Conservation (phyloP, 345 rosid genomes). For the Brassica napus region Da-Ae NC_063447.1:33065001-33065500, state of each 20-base stretch:
- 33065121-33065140: conserved; percentile 91
- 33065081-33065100: conserved; percentile 95
- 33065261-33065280: conserved; percentile 41
- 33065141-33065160: conserved; percentile 76
- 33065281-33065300: conserved; percentile 29
- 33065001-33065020: conserved; percentile 77
- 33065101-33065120: conserved; percentile 99
- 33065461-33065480: conserved; percentile 1
- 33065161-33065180: conserved; percentile 91
- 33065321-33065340: conserved; percentile 38
- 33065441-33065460: not conserved
- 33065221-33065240: conserved; percentile 20
- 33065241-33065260: conserved; percentile 15
- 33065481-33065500: conserved; percentile 19
- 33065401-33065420: not conserved
- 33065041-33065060: conserved; percentile 85
- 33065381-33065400: conserved; percentile 28
- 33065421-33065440: not conserved
- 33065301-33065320: conserved; percentile 65
- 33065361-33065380: conserved; percentile 63
- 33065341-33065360: conserved; percentile 35
- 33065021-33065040: conserved; percentile 97
- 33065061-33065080: conserved; percentile 85
- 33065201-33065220: conserved; percentile 52
- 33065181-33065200: conserved; percentile 96